Base-by-base conservation (phyloP, 2,329 filamentous ascomycete species). In the Xylariaceae sp. region DNA sequence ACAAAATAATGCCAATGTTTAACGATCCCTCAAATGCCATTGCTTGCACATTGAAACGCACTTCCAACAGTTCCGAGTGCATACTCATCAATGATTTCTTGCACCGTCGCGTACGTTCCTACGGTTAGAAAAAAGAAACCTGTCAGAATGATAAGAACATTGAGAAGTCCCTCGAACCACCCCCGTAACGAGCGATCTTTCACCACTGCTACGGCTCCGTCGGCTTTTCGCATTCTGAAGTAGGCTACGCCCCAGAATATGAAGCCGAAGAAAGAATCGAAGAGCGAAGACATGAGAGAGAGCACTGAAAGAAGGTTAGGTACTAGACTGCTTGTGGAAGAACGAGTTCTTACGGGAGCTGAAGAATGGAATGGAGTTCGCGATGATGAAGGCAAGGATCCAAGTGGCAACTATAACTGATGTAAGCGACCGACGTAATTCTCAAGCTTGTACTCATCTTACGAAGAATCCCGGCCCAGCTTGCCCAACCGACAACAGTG, bases 351-450 rank as follows among this genome's bases (percentile, higher is more conserved):
- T 53, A 79, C 75, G 69, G 46, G 89, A 89, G 8, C 82, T 85
- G 69, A 96, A 95, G 74, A 95, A 95, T 0, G 89, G 89, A 56
- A 96, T 95, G 34, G 95, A 83, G 62, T 95, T 87, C 2, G 90
- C 87, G 53, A 96, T 91, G 60, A 95, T 80, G 64, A 95, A 95
- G 6, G 89, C 89, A n/a, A 85, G 53, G n/a, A 91, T 65, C 90
- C 90, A 96, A 3, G 83, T 86, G 1, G 62, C 62, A 16, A 79
- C 80, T 72, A 39, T 1, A 26, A 9, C 4, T 13, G 2, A 8
- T 26, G 51, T 53, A 39, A 41, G 12, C 7, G 9, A 4, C 8
- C 4, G 30, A n/a, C n/a, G 15, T 6, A 26, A 6, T 40, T 40
- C 34, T 40, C 44, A 49, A 50, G 11, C 65, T n/a, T n/a, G n/a